Evolutionary conservation across 1,284 basidiomycete genomes (phyloP).

Genomic region (Sanghuangporus baumii): DNA sequence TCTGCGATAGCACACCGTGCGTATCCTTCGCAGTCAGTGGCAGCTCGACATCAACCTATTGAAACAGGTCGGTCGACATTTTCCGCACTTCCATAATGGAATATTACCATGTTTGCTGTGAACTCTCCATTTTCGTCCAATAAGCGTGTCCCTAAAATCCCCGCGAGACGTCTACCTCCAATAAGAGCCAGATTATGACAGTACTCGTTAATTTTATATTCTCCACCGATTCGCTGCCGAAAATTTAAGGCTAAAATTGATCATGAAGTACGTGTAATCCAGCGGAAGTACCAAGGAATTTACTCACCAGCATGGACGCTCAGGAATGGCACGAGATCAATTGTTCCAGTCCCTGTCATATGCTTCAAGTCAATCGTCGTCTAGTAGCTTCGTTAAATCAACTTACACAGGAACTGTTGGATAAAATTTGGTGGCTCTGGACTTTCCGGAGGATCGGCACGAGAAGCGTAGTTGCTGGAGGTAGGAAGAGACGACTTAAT

Average conservation of each 20-base stretch:
- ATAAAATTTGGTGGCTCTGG: slow-evolving; percentile 41
- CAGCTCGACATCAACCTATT: slow-evolving; percentile 50
- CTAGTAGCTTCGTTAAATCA: not conserved
- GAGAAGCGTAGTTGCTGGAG: slow-evolving; percentile 49
- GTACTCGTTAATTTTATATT: slow-evolving; percentile 72
- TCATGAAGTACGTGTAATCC: not conserved
- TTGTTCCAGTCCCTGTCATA: slow-evolving; percentile 62
- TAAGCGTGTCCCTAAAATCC: slow-evolving; percentile 59
- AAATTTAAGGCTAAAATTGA: slow-evolving; percentile 61
- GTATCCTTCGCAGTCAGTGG: slow-evolving; percentile 34
- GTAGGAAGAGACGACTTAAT: slow-evolving; percentile 77
- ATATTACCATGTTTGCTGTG: slow-evolving; percentile 63
- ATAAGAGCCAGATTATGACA: slow-evolving; percentile 68
- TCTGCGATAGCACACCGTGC: slow-evolving; percentile 27
- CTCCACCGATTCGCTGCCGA: slow-evolving; percentile 78
- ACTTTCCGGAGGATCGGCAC: slow-evolving; percentile 22
- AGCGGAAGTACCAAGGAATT: too few species aligned
- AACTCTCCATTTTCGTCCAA: slow-evolving; percentile 61
- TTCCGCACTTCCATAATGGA: not conserved
- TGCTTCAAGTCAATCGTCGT: slow-evolving; percentile 18
- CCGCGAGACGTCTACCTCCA: slow-evolving; percentile 64
- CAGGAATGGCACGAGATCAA: slow-evolving; percentile 50
- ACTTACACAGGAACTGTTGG: slow-evolving; percentile 54
- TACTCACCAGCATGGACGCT: slow-evolving; percentile 27
- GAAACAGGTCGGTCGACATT: not conserved